These are phyloP conservation scores for Pleurotus pulmonarius DNA, from an alignment of 768 basidiomycete genomes.

Conservation along the genomic window DNA sequence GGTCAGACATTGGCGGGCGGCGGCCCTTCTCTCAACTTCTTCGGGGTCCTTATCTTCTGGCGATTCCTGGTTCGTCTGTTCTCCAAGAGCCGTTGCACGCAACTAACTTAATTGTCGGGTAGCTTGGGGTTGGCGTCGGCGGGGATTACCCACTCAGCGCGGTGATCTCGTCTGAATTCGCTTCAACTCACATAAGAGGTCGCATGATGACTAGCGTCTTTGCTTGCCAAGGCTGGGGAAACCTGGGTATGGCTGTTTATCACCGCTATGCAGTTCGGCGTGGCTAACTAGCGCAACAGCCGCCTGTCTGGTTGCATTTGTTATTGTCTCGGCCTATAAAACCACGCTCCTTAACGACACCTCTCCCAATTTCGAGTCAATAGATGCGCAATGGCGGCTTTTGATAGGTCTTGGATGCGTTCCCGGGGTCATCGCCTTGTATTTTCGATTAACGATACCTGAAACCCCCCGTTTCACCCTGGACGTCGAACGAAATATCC, in stretches of 20 bases:
- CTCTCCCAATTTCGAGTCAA: conserved; percentile 33
- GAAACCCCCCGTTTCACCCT: conserved; percentile 89
- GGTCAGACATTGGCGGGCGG: conserved; percentile 72
- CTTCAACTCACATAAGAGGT: conserved; percentile 71
- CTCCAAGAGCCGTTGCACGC: background rate
- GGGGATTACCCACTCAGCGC: conserved; percentile 86
- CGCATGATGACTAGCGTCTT: conserved; percentile 90
- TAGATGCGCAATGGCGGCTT: conserved; percentile 83
- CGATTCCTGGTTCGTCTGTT: conserved; percentile 54
- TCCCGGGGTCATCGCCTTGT: conserved; percentile 76
- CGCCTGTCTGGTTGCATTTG: conserved; percentile 61
- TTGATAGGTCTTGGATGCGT: conserved; percentile 86
- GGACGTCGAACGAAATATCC: conserved; percentile 84
- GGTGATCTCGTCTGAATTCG: conserved; percentile 87
- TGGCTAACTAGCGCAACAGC: conserved; percentile 25
- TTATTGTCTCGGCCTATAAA: conserved; percentile 69
- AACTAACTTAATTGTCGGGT: background rate
- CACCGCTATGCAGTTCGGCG: background rate
- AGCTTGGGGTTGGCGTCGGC: conserved; percentile 81
- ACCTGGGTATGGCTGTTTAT: conserved; percentile 49
- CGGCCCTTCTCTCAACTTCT: conserved; percentile 62
- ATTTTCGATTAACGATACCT: conserved; percentile 90
- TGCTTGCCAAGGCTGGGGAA: conserved; percentile 83
- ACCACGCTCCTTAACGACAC: conserved; percentile 37
- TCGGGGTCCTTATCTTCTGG: conserved; percentile 80